phyloP scores from a whole-genome alignment of 768 basidiomycete species.

The Boletus vermiculosoides region DNA sequence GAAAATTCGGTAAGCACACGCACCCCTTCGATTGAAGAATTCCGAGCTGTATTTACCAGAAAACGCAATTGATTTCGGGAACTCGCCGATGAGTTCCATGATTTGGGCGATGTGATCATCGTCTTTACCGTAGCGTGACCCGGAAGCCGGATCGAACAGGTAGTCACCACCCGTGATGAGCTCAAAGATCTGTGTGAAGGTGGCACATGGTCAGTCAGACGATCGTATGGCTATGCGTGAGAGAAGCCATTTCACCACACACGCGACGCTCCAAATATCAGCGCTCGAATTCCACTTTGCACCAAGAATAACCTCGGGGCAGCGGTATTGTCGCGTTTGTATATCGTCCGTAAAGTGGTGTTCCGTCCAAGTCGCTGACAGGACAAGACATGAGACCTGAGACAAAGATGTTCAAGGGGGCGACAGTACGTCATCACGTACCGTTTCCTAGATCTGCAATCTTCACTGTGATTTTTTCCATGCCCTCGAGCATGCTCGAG shows the following conservation, averaged over 20 bases:
- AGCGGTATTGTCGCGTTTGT: conserved; percentile 95
- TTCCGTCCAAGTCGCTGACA: conserved; percentile 75
- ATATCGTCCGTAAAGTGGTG: conserved; percentile 99
- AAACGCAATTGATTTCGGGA: conserved; percentile 80
- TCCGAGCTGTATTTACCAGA: conserved; percentile 91
- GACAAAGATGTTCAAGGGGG: not conserved
- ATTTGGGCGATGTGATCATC: conserved; percentile 98
- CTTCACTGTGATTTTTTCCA: conserved; percentile 90
- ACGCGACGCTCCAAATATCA: conserved; percentile 96
- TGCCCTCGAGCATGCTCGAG: conserved; percentile 35
- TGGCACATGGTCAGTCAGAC: not conserved
- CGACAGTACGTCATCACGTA: conserved; percentile 32
- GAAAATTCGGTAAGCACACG: conserved; percentile 19
- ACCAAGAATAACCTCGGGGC: conserved; percentile 96
- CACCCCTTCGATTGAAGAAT: conserved; percentile 96
- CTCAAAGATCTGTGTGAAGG: conserved; percentile 73
- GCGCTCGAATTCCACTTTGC: conserved; percentile 95
- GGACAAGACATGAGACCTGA: conserved; percentile 1
- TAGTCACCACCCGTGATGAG: conserved; percentile 96
- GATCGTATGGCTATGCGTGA: not conserved
- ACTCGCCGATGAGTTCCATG: conserved; percentile 91
- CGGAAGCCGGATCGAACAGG: conserved; percentile 95
- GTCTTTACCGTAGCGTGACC: conserved; percentile 93
- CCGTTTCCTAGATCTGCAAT: conserved; percentile 98
- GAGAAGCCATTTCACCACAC: conserved; percentile 61